Percentiles rank a stretch among this genome's conserved stretches.
Evolutionary conservation across 73 alveolate genomes (phyloP).

Genomic region (Tetrahymena elliotti): DNA sequence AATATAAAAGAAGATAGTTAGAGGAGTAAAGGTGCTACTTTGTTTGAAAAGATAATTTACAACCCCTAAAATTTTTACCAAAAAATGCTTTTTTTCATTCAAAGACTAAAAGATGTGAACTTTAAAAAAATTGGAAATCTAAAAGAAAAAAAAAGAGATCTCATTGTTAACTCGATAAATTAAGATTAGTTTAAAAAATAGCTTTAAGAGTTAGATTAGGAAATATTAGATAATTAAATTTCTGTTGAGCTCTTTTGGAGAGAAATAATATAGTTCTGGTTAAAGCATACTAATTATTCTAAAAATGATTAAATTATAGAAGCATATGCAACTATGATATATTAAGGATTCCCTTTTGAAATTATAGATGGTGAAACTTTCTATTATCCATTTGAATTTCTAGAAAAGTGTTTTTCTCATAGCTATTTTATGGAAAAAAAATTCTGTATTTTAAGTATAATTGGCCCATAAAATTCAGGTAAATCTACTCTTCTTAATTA

Average conservation of each 20-base stretch:
- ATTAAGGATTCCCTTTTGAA: conserved; percentile 44
- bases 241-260: conserved; percentile 21
- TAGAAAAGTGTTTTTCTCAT: background rate
- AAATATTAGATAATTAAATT: background rate
- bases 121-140: background rate
- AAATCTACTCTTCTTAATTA: conserved; percentile 43
- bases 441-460: conserved; percentile 11
- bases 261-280: background rate
- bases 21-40: background rate
- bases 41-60: background rate
- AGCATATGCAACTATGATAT: background rate
- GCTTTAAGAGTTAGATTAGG: background rate
- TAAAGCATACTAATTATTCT: background rate
- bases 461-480: conserved; percentile 49
- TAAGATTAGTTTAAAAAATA: background rate
- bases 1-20: background rate
- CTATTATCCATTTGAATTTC: conserved; percentile 1
- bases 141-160: background rate
- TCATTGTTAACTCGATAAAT: too few relatives aligned
- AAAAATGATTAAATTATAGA: background rate
- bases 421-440: background rate
- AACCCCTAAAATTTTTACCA: too few relatives aligned
- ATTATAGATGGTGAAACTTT: conserved; percentile 41
- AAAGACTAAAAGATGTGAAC: background rate
- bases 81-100: background rate